Evolutionary conservation across 202 grass and related monocot genomes (phyloP), one percentile per base, ranked within the genome.

Genomic region (Musa balbisiana): DNA sequence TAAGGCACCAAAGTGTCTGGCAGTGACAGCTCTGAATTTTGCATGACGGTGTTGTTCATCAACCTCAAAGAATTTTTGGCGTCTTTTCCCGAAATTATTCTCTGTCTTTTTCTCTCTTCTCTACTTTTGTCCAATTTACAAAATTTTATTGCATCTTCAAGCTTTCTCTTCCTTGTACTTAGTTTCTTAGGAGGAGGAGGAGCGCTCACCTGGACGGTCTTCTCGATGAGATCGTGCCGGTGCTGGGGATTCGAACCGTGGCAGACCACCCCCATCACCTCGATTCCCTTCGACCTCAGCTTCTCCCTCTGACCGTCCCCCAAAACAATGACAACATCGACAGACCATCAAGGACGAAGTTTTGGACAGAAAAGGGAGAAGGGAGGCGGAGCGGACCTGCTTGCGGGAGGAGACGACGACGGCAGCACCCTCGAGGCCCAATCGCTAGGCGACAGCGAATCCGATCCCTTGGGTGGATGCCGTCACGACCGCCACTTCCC

Each of bases 401-500:
- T 86, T 98, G 73, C 94, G 88, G 49, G 90, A 98, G 83, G 94
- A 98, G 80, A 98, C 75, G 83, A 98, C 87, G 83, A 89, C 88
- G 55, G 83, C 75, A 76, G 94, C 94, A 26, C 90, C 90, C 80
- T 93, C 90, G 1, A 69, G 83, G 79, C 94, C 94, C 66, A 98
- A 81, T 71, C 94, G 94, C 86, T 91, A 71, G 67, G 90, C 90
- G 73, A 98, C 91, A 62, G 90, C 86, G 67, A 93, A 86, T 54
- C 94, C 94, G 71, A 98, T 98, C 13, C 94, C 90, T 74, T 89
- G 90, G 21, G 90, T 91, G 6, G 94, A 98, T 2, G 88, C 94
- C 72, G 94, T 98, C 49, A 98, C 90, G 55, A 98, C 94, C 25
- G 93, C 94, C 84, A n/a, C n/a, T 98, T 98, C 55, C 90, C 88